Evolutionary conservation across 2,329 filamentous ascomycete species (phyloP).

Genomic region (Gnomoniopsis smithogilvyi): DNA sequence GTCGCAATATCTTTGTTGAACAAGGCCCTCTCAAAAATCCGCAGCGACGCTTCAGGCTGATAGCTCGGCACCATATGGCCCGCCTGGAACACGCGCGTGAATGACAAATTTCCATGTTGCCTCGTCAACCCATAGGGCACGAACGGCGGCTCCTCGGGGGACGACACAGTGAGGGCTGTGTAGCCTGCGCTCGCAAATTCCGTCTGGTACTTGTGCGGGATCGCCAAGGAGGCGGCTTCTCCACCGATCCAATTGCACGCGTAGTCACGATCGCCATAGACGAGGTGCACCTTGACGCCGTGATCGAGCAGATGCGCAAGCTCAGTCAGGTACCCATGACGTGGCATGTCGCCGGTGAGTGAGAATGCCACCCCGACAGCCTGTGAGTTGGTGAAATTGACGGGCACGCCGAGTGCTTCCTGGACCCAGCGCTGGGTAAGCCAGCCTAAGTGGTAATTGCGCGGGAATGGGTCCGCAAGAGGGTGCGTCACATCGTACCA

Average conservation of each 20-base stretch:
- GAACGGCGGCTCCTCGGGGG: slow-evolving; percentile 41
- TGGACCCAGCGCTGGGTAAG: slow-evolving; percentile 55
- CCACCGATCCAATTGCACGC: slow-evolving; percentile 49
- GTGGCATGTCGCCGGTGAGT: slow-evolving; percentile 27
- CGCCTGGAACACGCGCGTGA: slow-evolving; percentile 53
- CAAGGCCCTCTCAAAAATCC: slow-evolving; percentile 48
- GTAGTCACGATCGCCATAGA: slow-evolving; percentile 57
- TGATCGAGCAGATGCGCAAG: slow-evolving; percentile 49
- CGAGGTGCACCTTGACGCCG: slow-evolving; percentile 50
- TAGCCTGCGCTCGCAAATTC: slow-evolving; percentile 62
- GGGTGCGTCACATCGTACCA: slow-evolving; percentile 57
- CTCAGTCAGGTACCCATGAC: slow-evolving; percentile 34
- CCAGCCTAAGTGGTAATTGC: slow-evolving; percentile 50
- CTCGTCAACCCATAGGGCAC: slow-evolving; percentile 55
- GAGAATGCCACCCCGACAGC: slow-evolving; percentile 41
- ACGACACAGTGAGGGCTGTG: slow-evolving; percentile 51
- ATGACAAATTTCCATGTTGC: slow-evolving; percentile 62
- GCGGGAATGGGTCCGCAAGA: slow-evolving; percentile 48
- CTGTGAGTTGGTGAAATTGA: slow-evolving; percentile 50
- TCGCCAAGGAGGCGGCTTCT: slow-evolving; percentile 46
- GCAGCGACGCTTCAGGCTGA: slow-evolving; percentile 42
- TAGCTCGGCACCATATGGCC: slow-evolving; percentile 51
- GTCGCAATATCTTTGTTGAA: slow-evolving; percentile 43
- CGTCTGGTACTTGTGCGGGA: slow-evolving; percentile 58
- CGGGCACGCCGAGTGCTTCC: slow-evolving; percentile 51